phyloP scores from a whole-genome alignment of 192 early-diverging fungal species.

The Chytriomyces hyalinus region DNA sequence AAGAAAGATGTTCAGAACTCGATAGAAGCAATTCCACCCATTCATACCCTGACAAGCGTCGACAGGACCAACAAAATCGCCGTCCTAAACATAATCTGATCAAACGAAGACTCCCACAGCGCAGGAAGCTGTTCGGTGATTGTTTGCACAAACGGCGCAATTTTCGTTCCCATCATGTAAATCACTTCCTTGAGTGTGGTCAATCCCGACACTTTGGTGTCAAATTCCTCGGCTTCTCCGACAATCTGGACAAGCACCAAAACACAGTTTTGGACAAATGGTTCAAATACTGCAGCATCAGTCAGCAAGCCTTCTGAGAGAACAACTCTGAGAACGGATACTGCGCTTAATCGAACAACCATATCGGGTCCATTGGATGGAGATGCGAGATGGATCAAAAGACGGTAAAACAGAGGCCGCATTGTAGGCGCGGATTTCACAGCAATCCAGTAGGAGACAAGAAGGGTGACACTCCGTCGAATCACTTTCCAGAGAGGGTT shows the following conservation, averaged over 20 bases:
- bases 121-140: constrained; percentile 78
- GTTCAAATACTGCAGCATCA: constrained; percentile 68
- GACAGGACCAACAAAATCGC: constrained; percentile 78
- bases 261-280: constrained; percentile 69
- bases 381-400: constrained; percentile 72
- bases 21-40: constrained; percentile 42
- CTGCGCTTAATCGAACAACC: constrained; percentile 80
- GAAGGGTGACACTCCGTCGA: constrained; percentile 76
- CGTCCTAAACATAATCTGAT: constrained; percentile 81
- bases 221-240: constrained; percentile 72
- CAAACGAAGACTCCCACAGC: constrained; percentile 77
- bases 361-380: constrained; percentile 68
- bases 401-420: constrained; percentile 70
- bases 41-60: constrained; percentile 62
- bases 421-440: constrained; percentile 73
- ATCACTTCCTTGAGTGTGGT: constrained; percentile 76
- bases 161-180: constrained; percentile 72
- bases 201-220: constrained; percentile 76
- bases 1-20: constrained; percentile 7
- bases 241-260: constrained; percentile 64
- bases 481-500: constrained; percentile 38
- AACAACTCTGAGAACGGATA: constrained; percentile 64
- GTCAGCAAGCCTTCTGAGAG: constrained; percentile 82
- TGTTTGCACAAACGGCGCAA: constrained; percentile 72
- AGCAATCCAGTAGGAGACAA: constrained; percentile 84